Base-by-base conservation (phyloP, 2,329 filamentous ascomycete species). In the Ophiostoma quercus region DNA sequence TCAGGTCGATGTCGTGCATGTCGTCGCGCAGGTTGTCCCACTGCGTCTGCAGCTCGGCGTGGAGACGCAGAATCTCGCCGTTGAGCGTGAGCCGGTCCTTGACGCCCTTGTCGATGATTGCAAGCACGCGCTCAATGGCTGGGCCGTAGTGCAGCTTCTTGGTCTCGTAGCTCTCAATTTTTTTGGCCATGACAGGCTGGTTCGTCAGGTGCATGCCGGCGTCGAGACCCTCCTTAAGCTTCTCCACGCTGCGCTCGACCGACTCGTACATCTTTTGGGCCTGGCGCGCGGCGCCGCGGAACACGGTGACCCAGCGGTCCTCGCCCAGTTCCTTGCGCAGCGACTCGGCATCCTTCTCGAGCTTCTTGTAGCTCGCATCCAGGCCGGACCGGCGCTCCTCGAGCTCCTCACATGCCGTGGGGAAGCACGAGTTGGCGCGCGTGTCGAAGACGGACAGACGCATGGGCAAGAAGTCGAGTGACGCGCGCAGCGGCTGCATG, bases 201-300 rank as follows among this genome's bases (percentile, higher is more conserved):
- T 91, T 92, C 14, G 89, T 90, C 71, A 92, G 80, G 73, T 95
- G 90, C 75, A 90, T 84, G 8, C 89, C 89, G 12, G 87, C 84
- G 71, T 96, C 92, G 19, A 97, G 83, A 3, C 88, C 89, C 76
- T 97, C 92, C 73, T 87, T 88, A 47, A 99, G 84, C 79, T 96
- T 96, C 66, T 83, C 80, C 71, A 96, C 87, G 77, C 93, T 97
- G 73, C 94, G 87, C 77, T 96, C 92, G 29, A 98, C 92, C 3
- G 94, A 97, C 74, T 97, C 92, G 77, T 92, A 94, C 93, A 99
- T 97, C 81, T 97, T 97, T 74, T 95, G 88, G 4, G 95, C 94
- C 79, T 97, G 93, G 70, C 90, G 86, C 16, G 93, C 94, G 19
- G 95, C 95, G 73, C 95, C 94, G 70, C 94, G 88, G 81, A 99